phyloP scores from a whole-genome alignment of 768 basidiomycete genomes.

The Tylopilus felleus region DNA sequence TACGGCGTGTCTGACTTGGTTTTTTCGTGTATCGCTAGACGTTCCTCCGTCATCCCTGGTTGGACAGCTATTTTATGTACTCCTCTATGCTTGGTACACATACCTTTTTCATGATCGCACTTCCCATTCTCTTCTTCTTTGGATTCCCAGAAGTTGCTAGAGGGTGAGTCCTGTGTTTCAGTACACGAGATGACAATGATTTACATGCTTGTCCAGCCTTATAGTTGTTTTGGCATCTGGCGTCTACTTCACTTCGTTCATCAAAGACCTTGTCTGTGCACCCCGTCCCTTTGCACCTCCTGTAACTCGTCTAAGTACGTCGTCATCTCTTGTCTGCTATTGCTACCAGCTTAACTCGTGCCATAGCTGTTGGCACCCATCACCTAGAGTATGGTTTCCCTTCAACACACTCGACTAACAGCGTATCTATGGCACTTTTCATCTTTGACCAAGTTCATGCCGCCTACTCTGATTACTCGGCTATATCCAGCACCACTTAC shows the following conservation, averaged over 20 bases:
- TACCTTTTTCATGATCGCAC: conserved; percentile 88
- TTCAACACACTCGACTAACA: conserved; percentile 92
- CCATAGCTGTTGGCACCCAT: conserved; percentile 67
- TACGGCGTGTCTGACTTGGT: conserved; percentile 8
- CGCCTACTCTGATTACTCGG: conserved; percentile 37
- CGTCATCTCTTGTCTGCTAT: background rate
- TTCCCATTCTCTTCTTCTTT: conserved; percentile 89
- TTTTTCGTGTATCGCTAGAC: conserved; percentile 32
- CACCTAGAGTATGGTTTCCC: conserved; percentile 95
- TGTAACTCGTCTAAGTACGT: conserved; percentile 81
- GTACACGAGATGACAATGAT: background rate
- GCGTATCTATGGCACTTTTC: conserved; percentile 85
- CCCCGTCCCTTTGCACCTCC: conserved; percentile 91
- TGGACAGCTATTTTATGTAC: conserved; percentile 83
- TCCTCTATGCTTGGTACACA: conserved; percentile 79
- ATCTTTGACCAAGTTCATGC: conserved; percentile 57
- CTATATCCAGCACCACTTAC: conserved; percentile 48
- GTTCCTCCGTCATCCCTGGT: conserved; percentile 56
- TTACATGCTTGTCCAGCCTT: conserved; percentile 41
- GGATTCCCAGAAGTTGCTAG: conserved; percentile 67
- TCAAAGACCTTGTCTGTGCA: conserved; percentile 88
- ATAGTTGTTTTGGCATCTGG: conserved; percentile 70
- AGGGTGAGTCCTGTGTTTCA: conserved; percentile 49
- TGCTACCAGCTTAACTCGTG: background rate
- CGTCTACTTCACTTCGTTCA: conserved; percentile 81